Evolutionary conservation across 306 rosid genomes (phyloP).

Genomic region (Pyrus bretschneideri): DNA sequence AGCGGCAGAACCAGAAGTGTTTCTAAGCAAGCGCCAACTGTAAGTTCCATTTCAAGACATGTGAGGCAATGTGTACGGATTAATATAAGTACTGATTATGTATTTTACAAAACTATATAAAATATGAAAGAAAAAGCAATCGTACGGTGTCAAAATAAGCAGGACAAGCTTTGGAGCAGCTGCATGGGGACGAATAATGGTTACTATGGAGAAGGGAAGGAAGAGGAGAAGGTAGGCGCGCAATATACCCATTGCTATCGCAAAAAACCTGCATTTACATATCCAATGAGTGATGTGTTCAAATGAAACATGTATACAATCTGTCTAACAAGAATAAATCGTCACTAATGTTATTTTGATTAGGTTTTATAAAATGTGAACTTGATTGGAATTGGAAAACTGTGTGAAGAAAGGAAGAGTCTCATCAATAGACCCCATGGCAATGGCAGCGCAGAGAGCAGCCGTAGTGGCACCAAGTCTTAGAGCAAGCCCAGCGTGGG

Average conservation of each 20-base stretch:
- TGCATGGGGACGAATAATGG: conserved; percentile 52
- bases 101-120: background rate
- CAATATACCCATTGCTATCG: conserved; percentile 53
- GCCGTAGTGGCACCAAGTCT: conserved; percentile 48
- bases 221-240: conserved; percentile 61
- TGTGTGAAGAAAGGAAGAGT: conserved; percentile 70
- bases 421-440: conserved; percentile 45
- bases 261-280: conserved; percentile 50
- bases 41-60: no score
- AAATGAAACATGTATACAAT: no score
- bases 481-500: no score
- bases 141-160: conserved; percentile 46
- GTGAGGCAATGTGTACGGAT: no score
- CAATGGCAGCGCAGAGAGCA: conserved; percentile 38
- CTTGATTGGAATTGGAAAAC: conserved; percentile 64
- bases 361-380: background rate
- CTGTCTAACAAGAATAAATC: background rate
- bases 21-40: conserved; percentile 48
- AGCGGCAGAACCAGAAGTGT: conserved; percentile 37
- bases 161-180: conserved; percentile 49
- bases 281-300: background rate
- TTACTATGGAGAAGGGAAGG: conserved; percentile 52
- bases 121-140: background rate
- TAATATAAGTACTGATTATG: no score
- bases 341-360: conserved; percentile 5